Conservation (phyloP, 2,329 filamentous ascomycete species). For the Apiospora rasikravindrae region DNA sequence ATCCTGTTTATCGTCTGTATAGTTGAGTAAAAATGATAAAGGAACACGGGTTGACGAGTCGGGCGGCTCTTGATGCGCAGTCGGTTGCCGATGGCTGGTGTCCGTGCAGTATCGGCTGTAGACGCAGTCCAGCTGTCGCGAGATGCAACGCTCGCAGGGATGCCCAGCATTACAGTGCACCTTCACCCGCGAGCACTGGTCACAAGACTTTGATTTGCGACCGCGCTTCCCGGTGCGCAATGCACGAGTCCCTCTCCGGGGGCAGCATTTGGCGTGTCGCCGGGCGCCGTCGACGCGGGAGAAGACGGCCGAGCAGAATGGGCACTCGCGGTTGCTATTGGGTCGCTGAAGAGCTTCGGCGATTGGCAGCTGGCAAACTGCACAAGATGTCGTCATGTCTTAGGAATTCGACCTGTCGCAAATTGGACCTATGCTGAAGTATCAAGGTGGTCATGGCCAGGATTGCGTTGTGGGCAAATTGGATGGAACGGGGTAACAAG, state of each 20-base stretch:
- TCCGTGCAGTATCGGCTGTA: slow-evolving; percentile 22
- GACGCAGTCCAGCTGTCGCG: slow-evolving; percentile 21
- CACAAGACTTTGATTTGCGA: slow-evolving; percentile 21
- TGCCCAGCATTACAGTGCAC: slow-evolving; percentile 21
- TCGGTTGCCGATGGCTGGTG: slow-evolving; percentile 15
- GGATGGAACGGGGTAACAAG: not conserved
- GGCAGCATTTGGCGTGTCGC: slow-evolving; percentile 23
- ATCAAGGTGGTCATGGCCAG: not conserved
- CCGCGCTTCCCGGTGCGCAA: slow-evolving; percentile 20
- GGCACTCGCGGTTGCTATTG: slow-evolving; percentile 10
- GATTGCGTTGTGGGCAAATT: not conserved
- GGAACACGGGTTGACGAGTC: not conserved
- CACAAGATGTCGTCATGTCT: not conserved
- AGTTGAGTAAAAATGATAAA: slow-evolving; percentile 23
- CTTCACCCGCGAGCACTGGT: slow-evolving; percentile 23
- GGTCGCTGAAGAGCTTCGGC: not conserved
- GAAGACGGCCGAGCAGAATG: slow-evolving; percentile 20
- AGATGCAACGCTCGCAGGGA: slow-evolving; percentile 20
- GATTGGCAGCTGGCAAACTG: not conserved
- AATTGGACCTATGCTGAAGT: not conserved
- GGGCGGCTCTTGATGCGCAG: not conserved
- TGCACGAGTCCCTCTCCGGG: slow-evolving; percentile 9
- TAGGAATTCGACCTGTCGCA: not conserved
- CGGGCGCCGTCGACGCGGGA: slow-evolving; percentile 21
- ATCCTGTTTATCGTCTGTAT: slow-evolving; percentile 23